Conservation (phyloP, 2,329 filamentous ascomycete species). For the Metarhizium humberi region DNA sequence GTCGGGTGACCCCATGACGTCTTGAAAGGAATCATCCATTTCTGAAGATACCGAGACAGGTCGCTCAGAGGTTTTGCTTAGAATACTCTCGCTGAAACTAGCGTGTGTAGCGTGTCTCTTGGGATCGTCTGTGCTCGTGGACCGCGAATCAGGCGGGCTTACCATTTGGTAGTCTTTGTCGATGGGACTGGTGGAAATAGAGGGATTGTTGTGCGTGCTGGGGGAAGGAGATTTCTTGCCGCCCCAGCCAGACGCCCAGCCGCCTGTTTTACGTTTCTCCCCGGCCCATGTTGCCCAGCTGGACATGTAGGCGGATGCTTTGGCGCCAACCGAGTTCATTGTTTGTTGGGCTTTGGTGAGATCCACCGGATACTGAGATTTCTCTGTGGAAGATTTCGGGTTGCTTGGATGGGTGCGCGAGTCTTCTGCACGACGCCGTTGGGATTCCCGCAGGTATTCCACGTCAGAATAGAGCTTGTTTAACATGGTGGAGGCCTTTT, state of each 20-base stretch:
- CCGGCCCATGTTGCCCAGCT: conserved; percentile 64
- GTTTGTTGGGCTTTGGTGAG: conserved; percentile 35
- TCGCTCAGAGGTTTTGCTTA: conserved; percentile 4
- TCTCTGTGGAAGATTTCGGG: conserved; percentile 5
- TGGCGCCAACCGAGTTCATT: conserved; percentile 39
- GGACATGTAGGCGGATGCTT: conserved; percentile 55
- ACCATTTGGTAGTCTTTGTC: conserved; percentile 28
- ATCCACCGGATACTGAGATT: conserved; percentile 14
- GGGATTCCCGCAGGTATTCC: conserved; percentile 48
- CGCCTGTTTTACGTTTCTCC: conserved; percentile 60
- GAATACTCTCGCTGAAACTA: conserved; percentile 11
- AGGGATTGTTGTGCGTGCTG: conserved; percentile 14
- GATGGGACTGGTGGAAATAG: conserved; percentile 26
- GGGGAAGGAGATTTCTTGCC: conserved; percentile 19
- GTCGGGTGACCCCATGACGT: background rate
- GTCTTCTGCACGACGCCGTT: conserved; percentile 33
- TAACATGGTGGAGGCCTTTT: conserved; percentile 80
- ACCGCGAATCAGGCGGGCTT: conserved; percentile 19
- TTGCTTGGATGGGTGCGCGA: conserved; percentile 12
- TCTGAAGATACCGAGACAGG: background rate
- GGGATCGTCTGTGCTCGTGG: conserved; percentile 19
- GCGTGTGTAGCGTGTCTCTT: conserved; percentile 25
- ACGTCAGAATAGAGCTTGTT: conserved; percentile 87
- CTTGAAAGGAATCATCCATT: background rate
- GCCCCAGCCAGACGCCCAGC: conserved; percentile 33